Evolutionary conservation across 805 yeast species (phyloP).

Genomic region (Candida silvicultrix): DNA sequence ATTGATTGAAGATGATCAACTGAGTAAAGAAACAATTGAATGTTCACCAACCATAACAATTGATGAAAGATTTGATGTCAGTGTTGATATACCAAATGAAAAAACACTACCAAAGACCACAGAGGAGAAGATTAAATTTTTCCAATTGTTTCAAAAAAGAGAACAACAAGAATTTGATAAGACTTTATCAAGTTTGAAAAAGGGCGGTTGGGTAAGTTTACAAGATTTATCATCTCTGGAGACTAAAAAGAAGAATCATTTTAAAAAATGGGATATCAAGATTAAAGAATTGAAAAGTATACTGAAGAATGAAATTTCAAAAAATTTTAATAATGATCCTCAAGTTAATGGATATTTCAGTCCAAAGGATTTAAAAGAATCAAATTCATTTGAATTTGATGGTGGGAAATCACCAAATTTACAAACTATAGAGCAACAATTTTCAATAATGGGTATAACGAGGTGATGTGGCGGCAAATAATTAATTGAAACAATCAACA

Average conservation of each 20-base stretch:
- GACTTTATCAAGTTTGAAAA: constrained; percentile 10
- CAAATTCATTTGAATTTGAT: neutral
- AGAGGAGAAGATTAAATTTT: constrained; percentile 13
- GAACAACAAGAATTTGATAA: constrained; percentile 16
- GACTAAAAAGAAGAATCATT: constrained; percentile 14
- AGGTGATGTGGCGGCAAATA: neutral
- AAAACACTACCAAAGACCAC: constrained; percentile 9
- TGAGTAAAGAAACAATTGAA: neutral
- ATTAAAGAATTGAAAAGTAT: constrained; percentile 7
- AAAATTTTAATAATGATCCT: neutral
- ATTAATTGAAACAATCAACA: neutral
- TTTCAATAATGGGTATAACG: neutral
- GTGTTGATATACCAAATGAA: constrained; percentile 13
- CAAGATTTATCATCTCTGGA: constrained; percentile 12
- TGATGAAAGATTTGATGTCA: constrained; percentile 18
- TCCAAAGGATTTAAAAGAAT: neutral
- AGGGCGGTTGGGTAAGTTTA: constrained; percentile 22
- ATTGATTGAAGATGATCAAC: neutral
- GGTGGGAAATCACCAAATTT: constrained; percentile 1
- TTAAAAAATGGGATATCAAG: constrained; percentile 19
- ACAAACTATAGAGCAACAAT: constrained; percentile 1
- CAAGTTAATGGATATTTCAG: neutral
- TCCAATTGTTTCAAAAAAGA: constrained; percentile 12
- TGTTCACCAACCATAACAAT: constrained; percentile 20
- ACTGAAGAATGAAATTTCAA: neutral